A percentile compares a stretch with the other conserved stretches of the same genome.
Conservation (phyloP, 2,329 filamentous ascomycete genomes). For the Aspergillus tanneri region DNA sequence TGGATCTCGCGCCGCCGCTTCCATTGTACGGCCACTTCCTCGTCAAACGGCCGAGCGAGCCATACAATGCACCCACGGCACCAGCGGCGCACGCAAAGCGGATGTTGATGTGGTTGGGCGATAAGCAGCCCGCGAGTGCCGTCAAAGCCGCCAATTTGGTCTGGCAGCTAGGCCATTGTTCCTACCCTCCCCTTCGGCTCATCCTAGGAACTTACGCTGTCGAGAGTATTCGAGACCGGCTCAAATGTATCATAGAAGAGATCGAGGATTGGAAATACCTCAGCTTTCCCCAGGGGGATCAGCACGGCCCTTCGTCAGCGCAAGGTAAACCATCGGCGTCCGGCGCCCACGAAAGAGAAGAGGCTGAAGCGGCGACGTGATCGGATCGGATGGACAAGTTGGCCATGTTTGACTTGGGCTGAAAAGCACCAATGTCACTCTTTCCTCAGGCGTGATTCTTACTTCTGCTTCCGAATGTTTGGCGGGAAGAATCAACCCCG, state of each 20-base stretch:
- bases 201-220: constrained; percentile 93
- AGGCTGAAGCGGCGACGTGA: constrained; percentile 2
- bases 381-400: no score
- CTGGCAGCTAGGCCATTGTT: constrained; percentile 92
- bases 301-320: constrained; percentile 19
- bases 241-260: constrained; percentile 91
- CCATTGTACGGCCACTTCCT: constrained; percentile 90
- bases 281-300: constrained; percentile 58
- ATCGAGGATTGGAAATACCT: constrained; percentile 90
- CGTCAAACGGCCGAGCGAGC: constrained; percentile 79
- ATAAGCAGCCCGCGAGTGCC: constrained; percentile 87
- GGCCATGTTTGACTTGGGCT: no score
- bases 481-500: no score
- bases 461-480: no score
- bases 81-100: constrained; percentile 85
- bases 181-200: constrained; percentile 83
- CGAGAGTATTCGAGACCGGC: constrained; percentile 86
- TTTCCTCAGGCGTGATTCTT: no score
- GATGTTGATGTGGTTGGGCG: constrained; percentile 92
- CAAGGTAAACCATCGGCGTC: constrained; percentile 6
- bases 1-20: constrained; percentile 52
- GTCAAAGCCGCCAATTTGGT: constrained; percentile 90
- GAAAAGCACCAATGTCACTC: no score
- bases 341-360: constrained; percentile 1
- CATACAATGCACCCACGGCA: constrained; percentile 73